Evolutionary conservation across 148 eudicot genomes (phyloP), one percentile per base, ranked within the genome.

Genomic region (Cornus kousa): DNA sequence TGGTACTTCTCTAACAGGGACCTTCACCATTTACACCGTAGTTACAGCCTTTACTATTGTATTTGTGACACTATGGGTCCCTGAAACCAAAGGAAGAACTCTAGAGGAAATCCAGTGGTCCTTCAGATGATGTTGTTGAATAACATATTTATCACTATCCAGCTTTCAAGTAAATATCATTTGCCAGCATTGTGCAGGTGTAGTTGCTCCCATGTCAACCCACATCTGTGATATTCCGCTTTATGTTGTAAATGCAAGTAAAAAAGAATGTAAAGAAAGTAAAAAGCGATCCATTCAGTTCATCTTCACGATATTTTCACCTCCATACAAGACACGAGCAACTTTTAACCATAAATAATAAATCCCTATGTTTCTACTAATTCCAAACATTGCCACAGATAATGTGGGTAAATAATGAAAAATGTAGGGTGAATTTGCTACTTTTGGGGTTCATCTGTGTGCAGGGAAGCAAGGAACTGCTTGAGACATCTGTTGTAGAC

Each of bases 61-160:
- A 13, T 91, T 94, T 80, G 91, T 90, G 76, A 73, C 82, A 14
- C 75, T 85, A n/a, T 91, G 94, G 93, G 96, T 94, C 70, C 96
- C 96, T 3, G 98, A 94, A 84, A 94, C 98, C 31, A 91, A 94
- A 83, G 98, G 98, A 81, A 91, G 80, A 82, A 94, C 96, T 16
- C 87, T 94, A 19, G 98, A 94, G 81, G 94, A 94, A 74, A 94
- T 94, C 77, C 98, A 91, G 70, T 74, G 79, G 35, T 92, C 87
- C 68, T 92, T 94, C 83, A 87, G 92, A 85, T 89, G 80, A 89
- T 67, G 64, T 67, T 43, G 71, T 48, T 65, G 46, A 48, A 79
- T 28, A 23, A 35, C 64, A 32, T 28, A 24, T 79, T 10, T 48
- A 19, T 43, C 28, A 37, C 46, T 19, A 10, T 43, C 64, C 13